Evolutionary conservation across 2,329 filamentous ascomycete species (phyloP).

Genomic region (Penicillium sp.): DNA sequence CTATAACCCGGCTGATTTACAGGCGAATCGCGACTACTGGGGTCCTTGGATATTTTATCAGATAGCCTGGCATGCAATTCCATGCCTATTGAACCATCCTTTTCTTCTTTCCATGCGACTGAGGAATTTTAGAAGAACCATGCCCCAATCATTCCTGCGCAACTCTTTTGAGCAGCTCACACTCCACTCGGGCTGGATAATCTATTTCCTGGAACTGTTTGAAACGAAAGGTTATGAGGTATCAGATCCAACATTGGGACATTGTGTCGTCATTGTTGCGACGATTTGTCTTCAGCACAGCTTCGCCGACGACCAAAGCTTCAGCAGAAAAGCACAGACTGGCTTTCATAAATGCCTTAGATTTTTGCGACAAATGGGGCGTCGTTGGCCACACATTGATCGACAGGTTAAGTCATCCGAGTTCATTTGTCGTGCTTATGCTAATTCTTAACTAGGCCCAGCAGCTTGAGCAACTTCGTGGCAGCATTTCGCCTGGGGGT

Average conservation of each 20-base stretch:
- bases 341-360: slow-evolving; percentile 43
- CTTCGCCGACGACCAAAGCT: slow-evolving; percentile 40
- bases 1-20: slow-evolving; percentile 36
- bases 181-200: slow-evolving; percentile 49
- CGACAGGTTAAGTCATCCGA: slow-evolving; percentile 14
- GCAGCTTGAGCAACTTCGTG: slow-evolving; percentile 31
- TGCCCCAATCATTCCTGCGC: slow-evolving; percentile 53
- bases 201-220: slow-evolving; percentile 48
- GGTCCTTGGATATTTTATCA: slow-evolving; percentile 51
- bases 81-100: slow-evolving; percentile 52
- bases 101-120: slow-evolving; percentile 50
- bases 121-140: slow-evolving; percentile 48
- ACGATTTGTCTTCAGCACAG: slow-evolving; percentile 54
- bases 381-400: slow-evolving; percentile 39
- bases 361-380: slow-evolving; percentile 35
- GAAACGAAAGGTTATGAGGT: slow-evolving; percentile 43
- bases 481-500: slow-evolving; percentile 32
- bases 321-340: slow-evolving; percentile 36
- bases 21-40: slow-evolving; percentile 49
- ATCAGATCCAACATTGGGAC: slow-evolving; percentile 45
- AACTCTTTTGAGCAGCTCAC: slow-evolving; percentile 51
- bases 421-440: neutral
- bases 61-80: slow-evolving; percentile 49
- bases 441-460: slow-evolving; percentile 12
- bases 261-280: slow-evolving; percentile 50